Conservation (phyloP, 805 yeast genomes). For the Kodamaea laetipori region DNA sequence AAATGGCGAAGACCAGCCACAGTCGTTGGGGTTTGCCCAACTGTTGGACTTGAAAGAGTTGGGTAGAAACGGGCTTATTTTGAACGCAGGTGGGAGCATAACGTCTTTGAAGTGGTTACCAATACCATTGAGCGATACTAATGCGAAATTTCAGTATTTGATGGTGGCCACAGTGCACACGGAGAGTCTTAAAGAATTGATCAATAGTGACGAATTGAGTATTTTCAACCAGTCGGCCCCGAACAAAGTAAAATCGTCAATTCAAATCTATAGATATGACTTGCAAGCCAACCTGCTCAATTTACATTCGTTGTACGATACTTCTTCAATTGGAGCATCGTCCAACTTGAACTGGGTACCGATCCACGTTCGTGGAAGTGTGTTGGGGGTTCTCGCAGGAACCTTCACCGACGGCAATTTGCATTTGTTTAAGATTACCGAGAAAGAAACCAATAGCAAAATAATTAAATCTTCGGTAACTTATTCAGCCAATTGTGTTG, state of each 20-base stretch:
- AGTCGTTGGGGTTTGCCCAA: conserved; percentile 5
- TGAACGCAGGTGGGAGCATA: conserved; percentile 54
- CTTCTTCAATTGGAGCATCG: conserved; percentile 48
- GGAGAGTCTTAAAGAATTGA: conserved; percentile 21
- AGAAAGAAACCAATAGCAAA: conserved; percentile 12
- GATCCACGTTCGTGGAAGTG: conserved; percentile 27
- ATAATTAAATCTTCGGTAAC: conserved; percentile 17
- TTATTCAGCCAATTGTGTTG: conserved; percentile 6
- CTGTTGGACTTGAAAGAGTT: conserved; percentile 14
- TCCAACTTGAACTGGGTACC: conserved; percentile 45
- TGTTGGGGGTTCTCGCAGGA: conserved; percentile 50
- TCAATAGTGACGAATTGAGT: conserved; percentile 33
- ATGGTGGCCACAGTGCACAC: conserved; percentile 53
- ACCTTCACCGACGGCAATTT: conserved; percentile 60
- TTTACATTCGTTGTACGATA: conserved; percentile 31
- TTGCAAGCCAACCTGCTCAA: conserved; percentile 26
- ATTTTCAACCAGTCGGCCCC: conserved; percentile 23
- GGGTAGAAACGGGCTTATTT: conserved; percentile 38
- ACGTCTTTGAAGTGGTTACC: conserved; percentile 58
- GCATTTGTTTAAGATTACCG: conserved; percentile 46
- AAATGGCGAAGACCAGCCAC: neutral
- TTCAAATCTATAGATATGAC: conserved; percentile 49
- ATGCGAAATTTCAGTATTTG: conserved; percentile 36
- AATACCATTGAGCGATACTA: conserved; percentile 17
- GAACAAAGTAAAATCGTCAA: conserved; percentile 32